Percentiles rank a stretch among this genome's conserved stretches.
These are phyloP conservation scores for Gardenia jasminoides DNA, from an alignment of 257 asterid species.

Conservation along the genomic window DNA sequence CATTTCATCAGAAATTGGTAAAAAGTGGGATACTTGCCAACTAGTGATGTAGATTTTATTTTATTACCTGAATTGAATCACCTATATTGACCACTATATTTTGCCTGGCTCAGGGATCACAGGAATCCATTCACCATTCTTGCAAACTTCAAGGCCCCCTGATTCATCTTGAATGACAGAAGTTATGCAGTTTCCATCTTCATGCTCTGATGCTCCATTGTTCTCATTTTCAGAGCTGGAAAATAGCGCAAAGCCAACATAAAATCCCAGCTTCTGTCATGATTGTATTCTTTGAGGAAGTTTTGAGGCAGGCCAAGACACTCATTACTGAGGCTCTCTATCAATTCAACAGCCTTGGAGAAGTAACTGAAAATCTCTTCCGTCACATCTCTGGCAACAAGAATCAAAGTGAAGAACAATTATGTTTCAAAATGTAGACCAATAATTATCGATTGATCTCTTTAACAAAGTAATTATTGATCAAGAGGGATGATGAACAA, in stretches of 20 bases:
- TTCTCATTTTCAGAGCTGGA: slow-evolving; percentile 41
- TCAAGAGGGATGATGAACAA: no score
- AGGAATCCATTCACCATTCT: slow-evolving; percentile 45
- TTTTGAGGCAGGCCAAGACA: slow-evolving; percentile 49
- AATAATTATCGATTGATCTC: no score
- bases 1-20: no score
- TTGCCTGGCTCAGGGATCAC: slow-evolving; percentile 34
- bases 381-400: slow-evolving; percentile 29
- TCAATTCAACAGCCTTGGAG: slow-evolving; percentile 27
- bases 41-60: background rate
- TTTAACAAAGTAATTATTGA: no score
- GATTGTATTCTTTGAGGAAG: slow-evolving; percentile 47
- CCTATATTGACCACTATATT: slow-evolving; percentile 44
- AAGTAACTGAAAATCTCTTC: slow-evolving; percentile 47
- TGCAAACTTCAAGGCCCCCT: slow-evolving; percentile 55
- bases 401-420: background rate
- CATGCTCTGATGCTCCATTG: slow-evolving; percentile 40
- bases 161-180: slow-evolving; percentile 54
- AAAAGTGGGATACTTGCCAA: no score
- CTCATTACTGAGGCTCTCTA: slow-evolving; percentile 49
- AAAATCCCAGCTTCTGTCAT: slow-evolving; percentile 56
- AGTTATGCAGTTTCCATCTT: slow-evolving; percentile 48
- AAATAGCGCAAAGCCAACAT: slow-evolving; percentile 44
- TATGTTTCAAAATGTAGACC: background rate
- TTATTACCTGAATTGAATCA: slow-evolving; percentile 45